A percentile compares a stretch with the other conserved stretches of the same genome.
These are phyloP conservation scores for Metarhizium guizhouense DNA, from an alignment of 2,329 filamentous ascomycete genomes.

Conservation along the genomic window DNA sequence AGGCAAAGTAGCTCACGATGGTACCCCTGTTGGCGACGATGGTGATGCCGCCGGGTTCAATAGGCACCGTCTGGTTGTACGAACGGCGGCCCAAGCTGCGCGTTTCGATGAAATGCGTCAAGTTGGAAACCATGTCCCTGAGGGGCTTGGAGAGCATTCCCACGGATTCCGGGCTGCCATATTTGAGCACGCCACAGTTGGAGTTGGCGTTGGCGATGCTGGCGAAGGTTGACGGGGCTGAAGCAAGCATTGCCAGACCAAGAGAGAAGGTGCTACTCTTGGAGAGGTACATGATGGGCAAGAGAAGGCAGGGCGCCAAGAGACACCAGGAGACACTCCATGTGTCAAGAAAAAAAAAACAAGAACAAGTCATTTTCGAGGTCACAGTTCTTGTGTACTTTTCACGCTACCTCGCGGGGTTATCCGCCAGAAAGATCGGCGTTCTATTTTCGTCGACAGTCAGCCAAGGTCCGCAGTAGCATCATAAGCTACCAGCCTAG, in stretches of 20 bases:
- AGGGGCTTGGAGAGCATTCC: conserved; percentile 20
- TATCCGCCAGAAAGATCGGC: no score
- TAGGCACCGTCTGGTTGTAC: conserved; percentile 8
- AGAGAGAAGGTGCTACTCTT: not conserved
- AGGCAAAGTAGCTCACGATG: conserved; percentile 18
- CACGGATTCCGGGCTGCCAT: conserved; percentile 12
- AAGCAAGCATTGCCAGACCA: not conserved
- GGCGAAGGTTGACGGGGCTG: not conserved
- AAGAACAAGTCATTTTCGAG: no score
- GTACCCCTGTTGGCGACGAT: conserved; percentile 13
- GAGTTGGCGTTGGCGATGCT: not conserved
- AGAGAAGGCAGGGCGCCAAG: not conserved
- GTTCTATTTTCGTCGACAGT: no score
- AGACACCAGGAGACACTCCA: not conserved
- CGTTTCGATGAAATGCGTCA: conserved; percentile 12
- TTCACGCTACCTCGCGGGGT: no score
- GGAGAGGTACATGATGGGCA: not conserved
- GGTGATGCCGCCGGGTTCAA: conserved; percentile 16
- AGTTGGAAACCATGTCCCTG: conserved; percentile 13
- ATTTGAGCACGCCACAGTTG: conserved; percentile 4
- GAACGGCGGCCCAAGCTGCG: not conserved
- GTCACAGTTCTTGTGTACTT: no score
- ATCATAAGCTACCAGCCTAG: no score
- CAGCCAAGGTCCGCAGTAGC: no score
- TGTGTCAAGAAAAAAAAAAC: not conserved